phyloP scores from a whole-genome alignment of 1,284 basidiomycete species.

The Anthracocystis walkeri region DNA sequence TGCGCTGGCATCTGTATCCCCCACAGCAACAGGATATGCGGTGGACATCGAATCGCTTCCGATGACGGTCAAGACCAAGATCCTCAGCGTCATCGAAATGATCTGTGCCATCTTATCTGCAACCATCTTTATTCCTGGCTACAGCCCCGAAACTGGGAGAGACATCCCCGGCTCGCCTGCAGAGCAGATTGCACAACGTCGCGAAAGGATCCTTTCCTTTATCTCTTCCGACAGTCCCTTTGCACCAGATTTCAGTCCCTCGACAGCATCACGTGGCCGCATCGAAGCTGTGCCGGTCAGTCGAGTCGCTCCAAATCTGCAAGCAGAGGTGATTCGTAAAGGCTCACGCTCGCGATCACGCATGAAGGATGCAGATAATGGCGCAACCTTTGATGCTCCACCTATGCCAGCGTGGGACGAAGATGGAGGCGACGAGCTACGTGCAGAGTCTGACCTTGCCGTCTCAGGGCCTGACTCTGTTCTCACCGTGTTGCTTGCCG shows the following conservation, averaged over 20 bases:
- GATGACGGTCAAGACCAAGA: constrained; percentile 43
- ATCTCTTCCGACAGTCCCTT: constrained; percentile 34
- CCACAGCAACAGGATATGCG: neutral
- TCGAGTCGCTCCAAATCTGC: constrained; percentile 11
- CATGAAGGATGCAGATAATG: constrained; percentile 25
- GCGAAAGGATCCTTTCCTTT: constrained; percentile 39
- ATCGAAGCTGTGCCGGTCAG: constrained; percentile 10
- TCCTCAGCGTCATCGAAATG: constrained; percentile 59
- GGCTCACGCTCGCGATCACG: constrained; percentile 44
- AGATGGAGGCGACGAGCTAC: constrained; percentile 21
- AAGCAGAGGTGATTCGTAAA: constrained; percentile 49
- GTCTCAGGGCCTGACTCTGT: constrained; percentile 16
- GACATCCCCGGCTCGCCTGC: constrained; percentile 9
- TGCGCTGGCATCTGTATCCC: neutral
- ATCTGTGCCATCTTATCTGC: constrained; percentile 55
- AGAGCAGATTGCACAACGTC: constrained; percentile 43
- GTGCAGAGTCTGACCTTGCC: constrained; percentile 8
- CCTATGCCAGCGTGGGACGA: constrained; percentile 45
- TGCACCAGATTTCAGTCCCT: neutral
- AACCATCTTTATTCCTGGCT: constrained; percentile 53
- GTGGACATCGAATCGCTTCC: constrained; percentile 39
- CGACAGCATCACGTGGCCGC: constrained; percentile 18
- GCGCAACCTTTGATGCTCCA: constrained; percentile 16
- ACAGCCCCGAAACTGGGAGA: neutral
- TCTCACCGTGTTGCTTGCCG: constrained; percentile 49